Evolutionary conservation across 768 basidiomycete genomes (phyloP).

Genomic region (Psilocybe sp.): DNA sequence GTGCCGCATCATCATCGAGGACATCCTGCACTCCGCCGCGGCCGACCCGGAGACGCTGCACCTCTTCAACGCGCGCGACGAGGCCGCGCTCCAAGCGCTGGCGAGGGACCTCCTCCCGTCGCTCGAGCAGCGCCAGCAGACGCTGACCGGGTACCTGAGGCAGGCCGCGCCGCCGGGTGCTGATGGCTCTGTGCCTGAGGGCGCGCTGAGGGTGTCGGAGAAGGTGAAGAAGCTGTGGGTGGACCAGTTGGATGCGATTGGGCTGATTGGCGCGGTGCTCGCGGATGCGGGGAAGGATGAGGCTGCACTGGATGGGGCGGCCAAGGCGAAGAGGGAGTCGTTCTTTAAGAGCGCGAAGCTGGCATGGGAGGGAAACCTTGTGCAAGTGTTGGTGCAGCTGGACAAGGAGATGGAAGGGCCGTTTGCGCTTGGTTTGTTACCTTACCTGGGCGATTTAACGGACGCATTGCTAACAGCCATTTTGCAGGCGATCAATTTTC

Average conservation of each 20-base stretch:
- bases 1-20: constrained; percentile 51
- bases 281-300: constrained; percentile 38
- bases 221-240: constrained; percentile 65
- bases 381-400: constrained; percentile 42
- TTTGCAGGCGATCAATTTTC: constrained; percentile 76
- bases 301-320: constrained; percentile 36
- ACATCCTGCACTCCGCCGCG: constrained; percentile 59
- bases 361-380: constrained; percentile 53
- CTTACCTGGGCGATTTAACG: neutral
- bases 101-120: constrained; percentile 38
- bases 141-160: constrained; percentile 46
- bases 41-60: constrained; percentile 62
- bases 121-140: constrained; percentile 45
- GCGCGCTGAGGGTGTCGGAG: constrained; percentile 46
- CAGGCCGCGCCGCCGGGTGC: constrained; percentile 39
- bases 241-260: constrained; percentile 46
- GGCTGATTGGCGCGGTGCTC: constrained; percentile 43
- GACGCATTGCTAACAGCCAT: neutral
- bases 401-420: constrained; percentile 63
- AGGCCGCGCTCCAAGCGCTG: constrained; percentile 46
- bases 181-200: constrained; percentile 14
- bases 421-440: constrained; percentile 54
- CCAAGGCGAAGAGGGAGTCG: constrained; percentile 36
- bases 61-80: constrained; percentile 58
- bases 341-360: constrained; percentile 49